Base-by-base conservation (phyloP, 192 early-diverging fungal genomes). In the Powellomyces hirtus region DNA sequence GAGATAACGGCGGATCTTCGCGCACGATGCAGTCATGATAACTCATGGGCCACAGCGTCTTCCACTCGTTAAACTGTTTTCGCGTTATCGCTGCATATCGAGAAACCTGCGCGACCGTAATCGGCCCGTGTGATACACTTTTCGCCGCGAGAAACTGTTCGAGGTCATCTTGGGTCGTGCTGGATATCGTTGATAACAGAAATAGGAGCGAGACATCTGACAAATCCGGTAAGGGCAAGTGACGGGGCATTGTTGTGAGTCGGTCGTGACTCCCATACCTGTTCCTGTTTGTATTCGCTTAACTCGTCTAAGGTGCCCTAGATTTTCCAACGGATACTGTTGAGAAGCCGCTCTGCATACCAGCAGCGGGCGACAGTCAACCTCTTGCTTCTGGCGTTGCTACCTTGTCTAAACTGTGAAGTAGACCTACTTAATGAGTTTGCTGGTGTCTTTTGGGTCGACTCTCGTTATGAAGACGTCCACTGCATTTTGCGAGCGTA, bases 61-160 rank as follows among this genome's bases (percentile, higher is more conserved):
- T 92, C 92, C 94, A 97, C 33, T 72, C 72, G 8, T 91, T 84
- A 64, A 89, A 91, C 67, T 97, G 92, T 10, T 80, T 65, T 4
- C 77, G 52, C 0, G 90, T 93, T 30, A 86, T 61, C 0, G 94
- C 82, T 38, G 92, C 76, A 57, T 84, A 72, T 26, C 72, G 73
- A 1, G 92, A 84, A 0, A 93, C 86, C n/a, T 56, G 40, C 34
- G 77, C 69, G 6, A 76, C 62, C 1, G 22, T 20, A 11, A 81
- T 49, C 1, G 5, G 24, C 3, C 30, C 42, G 18, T 64, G 46
- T 10, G 58, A 24, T 30, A 66, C 24, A 8, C 13, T 31, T 0
- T 34, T n/a, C 10, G 34, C 13, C 0, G 29, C 63, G 18, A 66
- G 57, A 34, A 52, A 73, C 20, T 31, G 14, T 26, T 30, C 26